These are phyloP conservation scores for Plasmopara viticola DNA, from an alignment of 352 stramenopile genomes.

Conservation along the genomic window DNA sequence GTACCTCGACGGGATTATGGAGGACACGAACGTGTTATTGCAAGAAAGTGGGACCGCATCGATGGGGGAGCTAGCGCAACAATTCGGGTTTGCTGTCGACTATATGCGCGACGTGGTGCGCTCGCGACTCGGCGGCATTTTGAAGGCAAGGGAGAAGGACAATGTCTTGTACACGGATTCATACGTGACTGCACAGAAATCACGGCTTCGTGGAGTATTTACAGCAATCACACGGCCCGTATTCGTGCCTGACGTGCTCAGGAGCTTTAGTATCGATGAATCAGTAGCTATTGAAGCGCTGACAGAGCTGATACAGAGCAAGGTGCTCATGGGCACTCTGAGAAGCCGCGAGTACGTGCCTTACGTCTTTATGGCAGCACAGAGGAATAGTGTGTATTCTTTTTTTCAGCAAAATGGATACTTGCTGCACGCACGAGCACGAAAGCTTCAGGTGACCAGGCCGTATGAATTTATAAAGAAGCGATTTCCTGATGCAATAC, in stretches of 20 bases:
- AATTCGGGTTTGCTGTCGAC: slow-evolving; percentile 78
- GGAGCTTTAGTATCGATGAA: slow-evolving; percentile 54
- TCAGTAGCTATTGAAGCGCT: slow-evolving; percentile 54
- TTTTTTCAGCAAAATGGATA: slow-evolving; percentile 86
- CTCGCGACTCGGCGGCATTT: slow-evolving; percentile 49
- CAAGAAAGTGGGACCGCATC: slow-evolving; percentile 61
- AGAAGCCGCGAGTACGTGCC: slow-evolving; percentile 74
- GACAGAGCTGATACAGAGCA: slow-evolving; percentile 41
- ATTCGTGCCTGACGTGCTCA: slow-evolving; percentile 62
- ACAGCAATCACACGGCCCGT: slow-evolving; percentile 54
- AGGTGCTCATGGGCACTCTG: slow-evolving; percentile 56
- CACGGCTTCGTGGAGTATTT: slow-evolving; percentile 61
- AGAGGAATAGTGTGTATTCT: slow-evolving; percentile 72
- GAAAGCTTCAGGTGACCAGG: slow-evolving; percentile 52
- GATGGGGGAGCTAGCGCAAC: slow-evolving; percentile 68
- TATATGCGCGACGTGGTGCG: slow-evolving; percentile 76
- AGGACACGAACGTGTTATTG: slow-evolving; percentile 71
- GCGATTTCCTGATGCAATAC: slow-evolving; percentile 58
- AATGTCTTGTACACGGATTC: slow-evolving; percentile 76
- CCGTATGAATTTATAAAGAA: slow-evolving; percentile 74
- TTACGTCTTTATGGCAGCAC: slow-evolving; percentile 65
- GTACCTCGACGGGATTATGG: slow-evolving; percentile 83
- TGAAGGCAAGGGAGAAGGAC: slow-evolving; percentile 51
- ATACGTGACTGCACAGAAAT: slow-evolving; percentile 60
- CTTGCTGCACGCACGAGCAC: slow-evolving; percentile 49